A percentile compares a stretch with the other conserved stretches of the same genome.
phyloP scores from a whole-genome alignment of 2,329 filamentous ascomycete species.

The Xylariales sp. region DNA sequence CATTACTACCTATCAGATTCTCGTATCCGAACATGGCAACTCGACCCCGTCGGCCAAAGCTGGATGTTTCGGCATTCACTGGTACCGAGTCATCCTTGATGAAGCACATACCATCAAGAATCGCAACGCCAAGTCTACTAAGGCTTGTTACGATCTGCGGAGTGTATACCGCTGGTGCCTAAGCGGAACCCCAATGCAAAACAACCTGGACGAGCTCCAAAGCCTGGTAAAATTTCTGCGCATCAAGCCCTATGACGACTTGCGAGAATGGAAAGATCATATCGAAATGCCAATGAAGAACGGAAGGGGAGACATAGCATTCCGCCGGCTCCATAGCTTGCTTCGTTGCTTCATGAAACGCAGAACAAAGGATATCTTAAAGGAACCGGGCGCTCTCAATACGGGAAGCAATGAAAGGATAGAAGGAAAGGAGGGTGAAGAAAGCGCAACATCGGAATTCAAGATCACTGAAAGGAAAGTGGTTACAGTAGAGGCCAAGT shows the following conservation, averaged over 20 bases:
- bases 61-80: constrained; percentile 86
- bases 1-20: constrained; percentile 93
- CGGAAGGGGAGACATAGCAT: constrained; percentile 83
- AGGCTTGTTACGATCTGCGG: constrained; percentile 80
- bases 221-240: constrained; percentile 88
- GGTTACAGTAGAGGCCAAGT: constrained; percentile 71
- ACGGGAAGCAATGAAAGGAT: constrained; percentile 65
- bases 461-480: constrained; percentile 90
- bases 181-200: constrained; percentile 96
- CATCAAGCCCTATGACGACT: constrained; percentile 85
- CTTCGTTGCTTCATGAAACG: constrained; percentile 96
- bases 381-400: constrained; percentile 76
- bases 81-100: constrained; percentile 93
- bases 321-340: constrained; percentile 78
- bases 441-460: constrained; percentile 59
- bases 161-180: constrained; percentile 94
- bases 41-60: constrained; percentile 63
- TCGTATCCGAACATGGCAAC: constrained; percentile 83
- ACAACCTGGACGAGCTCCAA: constrained; percentile 94
- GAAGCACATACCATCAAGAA: constrained; percentile 99
- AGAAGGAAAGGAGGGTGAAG: constrained; percentile 44
- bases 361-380: constrained; percentile 95
- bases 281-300: constrained; percentile 89
- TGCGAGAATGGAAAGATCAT: constrained; percentile 83
- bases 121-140: constrained; percentile 89